phyloP scores from a whole-genome alignment of 2,329 filamentous ascomycete genomes.

The Xylariaceae sp. region DNA sequence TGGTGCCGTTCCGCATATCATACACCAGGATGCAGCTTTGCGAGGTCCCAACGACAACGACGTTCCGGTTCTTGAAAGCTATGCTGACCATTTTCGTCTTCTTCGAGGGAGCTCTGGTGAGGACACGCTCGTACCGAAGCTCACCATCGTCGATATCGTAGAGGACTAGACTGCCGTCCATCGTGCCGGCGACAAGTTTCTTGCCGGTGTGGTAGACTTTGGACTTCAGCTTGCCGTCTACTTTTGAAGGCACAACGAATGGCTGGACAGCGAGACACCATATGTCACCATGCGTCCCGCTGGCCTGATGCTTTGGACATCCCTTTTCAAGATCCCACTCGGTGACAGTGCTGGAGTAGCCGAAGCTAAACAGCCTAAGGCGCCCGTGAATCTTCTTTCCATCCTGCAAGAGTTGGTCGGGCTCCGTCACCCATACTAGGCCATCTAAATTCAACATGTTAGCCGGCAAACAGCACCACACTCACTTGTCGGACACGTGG shows the following conservation, averaged over 20 bases:
- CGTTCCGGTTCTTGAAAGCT: slow-evolving; percentile 77
- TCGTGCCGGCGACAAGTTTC: slow-evolving; percentile 80
- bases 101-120: slow-evolving; percentile 73
- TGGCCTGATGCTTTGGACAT: slow-evolving; percentile 71
- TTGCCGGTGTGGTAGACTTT: slow-evolving; percentile 34
- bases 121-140: slow-evolving; percentile 69
- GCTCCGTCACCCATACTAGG: slow-evolving; percentile 84
- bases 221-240: slow-evolving; percentile 18
- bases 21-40: slow-evolving; percentile 89
- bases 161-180: slow-evolving; percentile 82
- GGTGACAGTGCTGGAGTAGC: slow-evolving; percentile 84
- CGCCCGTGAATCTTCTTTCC: slow-evolving; percentile 61
- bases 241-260: slow-evolving; percentile 23
- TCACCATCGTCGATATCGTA: slow-evolving; percentile 83
- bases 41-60: slow-evolving; percentile 86
- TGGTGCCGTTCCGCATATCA: slow-evolving; percentile 72
- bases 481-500: neutral
- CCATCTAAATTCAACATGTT: slow-evolving; percentile 66
- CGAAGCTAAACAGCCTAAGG: slow-evolving; percentile 90
- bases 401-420: slow-evolving; percentile 61
- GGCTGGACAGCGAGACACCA: slow-evolving; percentile 95
- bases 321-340: slow-evolving; percentile 90
- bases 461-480: neutral
- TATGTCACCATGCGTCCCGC: slow-evolving; percentile 90
- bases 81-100: slow-evolving; percentile 87